These are phyloP conservation scores for Isoetes taiwanensis DNA, from an alignment of 75 land plant genomes.

Conservation along the genomic window DNA sequence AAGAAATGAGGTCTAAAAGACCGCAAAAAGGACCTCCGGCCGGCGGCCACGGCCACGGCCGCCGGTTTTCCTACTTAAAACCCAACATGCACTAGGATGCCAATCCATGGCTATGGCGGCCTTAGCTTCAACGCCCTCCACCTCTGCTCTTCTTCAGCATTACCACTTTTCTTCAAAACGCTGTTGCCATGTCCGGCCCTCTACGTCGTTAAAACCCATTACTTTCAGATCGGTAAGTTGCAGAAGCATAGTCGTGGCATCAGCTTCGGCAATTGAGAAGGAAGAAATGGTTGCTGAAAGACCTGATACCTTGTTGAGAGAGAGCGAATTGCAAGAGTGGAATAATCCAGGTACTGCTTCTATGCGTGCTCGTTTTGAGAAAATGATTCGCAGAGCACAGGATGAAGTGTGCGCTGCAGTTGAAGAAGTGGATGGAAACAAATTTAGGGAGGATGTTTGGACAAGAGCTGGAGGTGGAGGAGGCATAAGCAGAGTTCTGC, in stretches of 20 bases:
- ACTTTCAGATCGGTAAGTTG: too few species aligned
- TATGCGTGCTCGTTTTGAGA: slow-evolving; percentile 80
- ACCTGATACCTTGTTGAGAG: slow-evolving; percentile 63
- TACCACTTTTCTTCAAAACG: too few species aligned
- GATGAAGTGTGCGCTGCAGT: slow-evolving; percentile 76
- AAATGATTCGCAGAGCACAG: slow-evolving; percentile 79
- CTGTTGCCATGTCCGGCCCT: too few species aligned
- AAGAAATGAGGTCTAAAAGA: too few species aligned
- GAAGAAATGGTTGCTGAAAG: slow-evolving; percentile 48
- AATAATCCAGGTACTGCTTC: slow-evolving; percentile 14
- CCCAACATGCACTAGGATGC: too few species aligned
- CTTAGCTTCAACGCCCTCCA: too few species aligned
- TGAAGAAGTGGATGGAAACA: slow-evolving; percentile 67
- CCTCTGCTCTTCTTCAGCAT: too few species aligned
- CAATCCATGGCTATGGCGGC: too few species aligned
- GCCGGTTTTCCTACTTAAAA: too few species aligned
- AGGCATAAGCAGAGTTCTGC: slow-evolving; percentile 90
- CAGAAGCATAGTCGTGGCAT: neutral
- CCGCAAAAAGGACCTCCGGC: too few species aligned
- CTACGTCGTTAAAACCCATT: too few species aligned
- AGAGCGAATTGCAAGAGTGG: slow-evolving; percentile 15
- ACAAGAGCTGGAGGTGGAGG: slow-evolving; percentile 94
- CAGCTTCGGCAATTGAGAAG: slow-evolving; percentile 35
- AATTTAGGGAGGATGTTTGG: slow-evolving; percentile 91
- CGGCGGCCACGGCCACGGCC: too few species aligned